Percentiles rank a stretch among this genome's conserved stretches.
phyloP scores from a whole-genome alignment of 495 filamentous ascomycete species.

The Penicillium simplicissimum region DNA sequence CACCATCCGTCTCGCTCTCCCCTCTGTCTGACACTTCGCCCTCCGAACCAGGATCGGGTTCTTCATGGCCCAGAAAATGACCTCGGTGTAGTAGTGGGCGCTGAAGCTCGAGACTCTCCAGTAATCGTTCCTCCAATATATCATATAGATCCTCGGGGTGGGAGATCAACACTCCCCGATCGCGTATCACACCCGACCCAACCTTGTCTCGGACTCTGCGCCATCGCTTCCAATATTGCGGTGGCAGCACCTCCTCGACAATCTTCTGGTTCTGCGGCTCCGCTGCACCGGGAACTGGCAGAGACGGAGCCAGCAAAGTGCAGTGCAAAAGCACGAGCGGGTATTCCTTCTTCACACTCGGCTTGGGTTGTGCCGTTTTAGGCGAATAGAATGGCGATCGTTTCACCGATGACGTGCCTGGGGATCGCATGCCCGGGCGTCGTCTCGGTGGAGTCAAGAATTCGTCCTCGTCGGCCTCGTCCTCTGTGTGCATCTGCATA shows the following conservation, averaged over 20 bases:
- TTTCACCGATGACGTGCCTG: slow-evolving; percentile 38
- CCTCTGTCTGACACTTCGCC: slow-evolving; percentile 31
- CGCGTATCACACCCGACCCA: slow-evolving; percentile 67
- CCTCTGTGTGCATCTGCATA: slow-evolving; percentile 71
- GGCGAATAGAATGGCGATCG: slow-evolving; percentile 49
- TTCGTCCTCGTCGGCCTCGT: slow-evolving; percentile 44
- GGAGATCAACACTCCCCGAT: slow-evolving; percentile 81
- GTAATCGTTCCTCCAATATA: slow-evolving; percentile 84
- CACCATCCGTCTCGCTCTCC: slow-evolving; percentile 37
- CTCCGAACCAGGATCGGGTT: slow-evolving; percentile 37
- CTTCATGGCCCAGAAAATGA: slow-evolving; percentile 56
- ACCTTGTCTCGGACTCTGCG: slow-evolving; percentile 73
- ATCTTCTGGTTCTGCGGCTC: slow-evolving; percentile 48
- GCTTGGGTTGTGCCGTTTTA: slow-evolving; percentile 46
- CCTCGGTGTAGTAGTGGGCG: slow-evolving; percentile 75
- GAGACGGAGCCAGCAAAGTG: slow-evolving; percentile 72
- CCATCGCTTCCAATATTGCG: slow-evolving; percentile 67
- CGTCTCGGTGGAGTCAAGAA: slow-evolving; percentile 40
- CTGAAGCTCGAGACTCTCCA: slow-evolving; percentile 82
- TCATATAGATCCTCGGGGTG: slow-evolving; percentile 92
- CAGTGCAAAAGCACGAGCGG: slow-evolving; percentile 89
- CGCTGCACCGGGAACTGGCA: slow-evolving; percentile 60
- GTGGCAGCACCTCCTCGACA: slow-evolving; percentile 57
- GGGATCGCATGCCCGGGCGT: slow-evolving; percentile 36
- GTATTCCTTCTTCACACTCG: slow-evolving; percentile 60